A percentile compares a stretch with the other conserved stretches of the same genome.
phyloP scores from a whole-genome alignment of 805 yeast species.

The Pichia pseudocactophila region DNA sequence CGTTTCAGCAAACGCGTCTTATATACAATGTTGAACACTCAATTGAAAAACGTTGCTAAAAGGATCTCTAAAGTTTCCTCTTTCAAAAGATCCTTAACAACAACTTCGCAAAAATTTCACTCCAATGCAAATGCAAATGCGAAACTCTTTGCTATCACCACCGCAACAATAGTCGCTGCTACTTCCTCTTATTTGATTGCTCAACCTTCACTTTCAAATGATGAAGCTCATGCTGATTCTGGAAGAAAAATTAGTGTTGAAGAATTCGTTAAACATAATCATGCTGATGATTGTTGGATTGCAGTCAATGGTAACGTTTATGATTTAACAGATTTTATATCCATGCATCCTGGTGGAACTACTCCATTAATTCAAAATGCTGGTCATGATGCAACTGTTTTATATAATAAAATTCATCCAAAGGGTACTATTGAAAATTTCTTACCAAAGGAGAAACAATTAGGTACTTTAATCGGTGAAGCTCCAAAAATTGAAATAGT shows the following conservation, averaged over 20 bases:
- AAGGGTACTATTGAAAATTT: slow-evolving; percentile 66
- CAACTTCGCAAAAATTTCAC: neutral
- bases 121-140: neutral
- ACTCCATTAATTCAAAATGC: slow-evolving; percentile 36
- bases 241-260: slow-evolving; percentile 21
- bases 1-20: neutral
- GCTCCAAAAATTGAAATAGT: slow-evolving; percentile 28
- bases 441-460: slow-evolving; percentile 48
- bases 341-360: slow-evolving; percentile 44
- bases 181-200: slow-evolving; percentile 1
- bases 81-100: slow-evolving; percentile 1
- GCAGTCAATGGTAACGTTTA: slow-evolving; percentile 75
- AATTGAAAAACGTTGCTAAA: slow-evolving; percentile 3
- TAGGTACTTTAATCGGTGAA: slow-evolving; percentile 40
- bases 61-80: slow-evolving; percentile 1
- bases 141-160: neutral
- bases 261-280: slow-evolving; percentile 43
- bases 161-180: slow-evolving; percentile 6
- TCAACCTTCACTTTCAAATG: slow-evolving; percentile 5
- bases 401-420: slow-evolving; percentile 86
- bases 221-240: slow-evolving; percentile 1
- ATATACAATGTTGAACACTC: slow-evolving; percentile 8
- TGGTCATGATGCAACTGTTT: slow-evolving; percentile 49
- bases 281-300: slow-evolving; percentile 71
- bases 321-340: slow-evolving; percentile 52